These are phyloP conservation scores for Quercus rubra DNA, from an alignment of 306 rosid genomes.

Conservation along the genomic window DNA sequence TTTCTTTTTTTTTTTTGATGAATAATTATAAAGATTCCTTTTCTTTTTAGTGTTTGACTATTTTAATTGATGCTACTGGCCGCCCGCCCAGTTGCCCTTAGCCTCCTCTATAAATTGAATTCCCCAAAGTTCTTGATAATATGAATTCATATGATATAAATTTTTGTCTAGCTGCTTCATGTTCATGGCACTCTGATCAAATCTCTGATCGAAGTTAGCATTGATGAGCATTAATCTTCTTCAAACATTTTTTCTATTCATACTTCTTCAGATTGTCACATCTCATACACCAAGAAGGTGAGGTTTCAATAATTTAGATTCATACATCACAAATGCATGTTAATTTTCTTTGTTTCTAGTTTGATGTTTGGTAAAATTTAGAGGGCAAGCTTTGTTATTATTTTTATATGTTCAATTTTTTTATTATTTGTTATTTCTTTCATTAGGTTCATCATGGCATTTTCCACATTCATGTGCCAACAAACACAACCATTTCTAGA, in stretches of 20 bases:
- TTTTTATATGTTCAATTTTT: background rate
- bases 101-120: background rate
- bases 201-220: too few relatives aligned
- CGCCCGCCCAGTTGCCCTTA: background rate
- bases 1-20: too few relatives aligned
- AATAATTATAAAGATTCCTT: background rate
- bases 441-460: constrained; percentile 16
- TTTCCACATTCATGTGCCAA: constrained; percentile 41
- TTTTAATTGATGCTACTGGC: background rate
- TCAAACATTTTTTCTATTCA: background rate
- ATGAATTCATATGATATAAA: too few relatives aligned
- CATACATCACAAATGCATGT: background rate
- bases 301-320: background rate
- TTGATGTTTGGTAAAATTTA: background rate
- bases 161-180: too few relatives aligned
- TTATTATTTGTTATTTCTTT: background rate
- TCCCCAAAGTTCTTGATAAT: too few relatives aligned
- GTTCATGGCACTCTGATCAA: too few relatives aligned
- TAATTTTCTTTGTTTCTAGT: background rate
- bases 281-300: constrained; percentile 2
- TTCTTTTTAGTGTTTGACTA: background rate
- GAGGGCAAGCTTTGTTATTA: background rate
- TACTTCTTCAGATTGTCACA: constrained; percentile 3
- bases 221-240: too few relatives aligned
- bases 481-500: constrained; percentile 30